Base-by-base conservation (phyloP, 78 protist genomes). In the Dictyostelium capitatum region DNA sequence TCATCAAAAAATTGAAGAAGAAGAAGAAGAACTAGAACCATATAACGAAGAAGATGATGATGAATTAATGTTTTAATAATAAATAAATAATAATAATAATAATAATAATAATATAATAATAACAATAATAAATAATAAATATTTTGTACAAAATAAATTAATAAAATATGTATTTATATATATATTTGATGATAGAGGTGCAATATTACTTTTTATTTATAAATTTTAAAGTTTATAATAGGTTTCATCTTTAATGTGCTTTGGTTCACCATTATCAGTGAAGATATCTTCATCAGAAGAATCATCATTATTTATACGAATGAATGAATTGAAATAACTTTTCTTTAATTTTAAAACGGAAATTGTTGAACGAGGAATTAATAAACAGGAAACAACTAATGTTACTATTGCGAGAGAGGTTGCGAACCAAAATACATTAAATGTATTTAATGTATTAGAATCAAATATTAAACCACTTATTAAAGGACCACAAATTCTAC, bases 401-500 rank as follows among this genome's bases (percentile, higher is more conserved):
- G 73, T 57, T n/a, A 79, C 9, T 8, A 79, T 5, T 0, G 84
- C 30, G 4, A 79, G 25, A 12, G 19, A 19, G 17, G 70, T 28
- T 1, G 84, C 69, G 6, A 57, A 79, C 2, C 37, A 57, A 25
- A 79, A 79, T 12, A 56, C 70, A 25, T 30, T 30, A 17, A 57
- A 20, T 12, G 30, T 14, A 41, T 41, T 23, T 0, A 30, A 12
- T 9, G 53, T 32, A 43, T 57, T 32, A 25, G 70, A 17, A 37
- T 37, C 43, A 41, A 57, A 79, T 25, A 79, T 53, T 19, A 19
- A 11, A 43, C 84, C 84, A 79, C 67, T 47, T 15, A 23, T 37
- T 25, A 54, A 57, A 3, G 84, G 84, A n/a, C 84, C 84, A 79
- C 47, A 7, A 2, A 85, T 85, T 48, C 91, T 85, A 46, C 91